Evolutionary conservation across 2,329 filamentous ascomycete genomes (phyloP).

Genomic region (Clonostachys rosea): DNA sequence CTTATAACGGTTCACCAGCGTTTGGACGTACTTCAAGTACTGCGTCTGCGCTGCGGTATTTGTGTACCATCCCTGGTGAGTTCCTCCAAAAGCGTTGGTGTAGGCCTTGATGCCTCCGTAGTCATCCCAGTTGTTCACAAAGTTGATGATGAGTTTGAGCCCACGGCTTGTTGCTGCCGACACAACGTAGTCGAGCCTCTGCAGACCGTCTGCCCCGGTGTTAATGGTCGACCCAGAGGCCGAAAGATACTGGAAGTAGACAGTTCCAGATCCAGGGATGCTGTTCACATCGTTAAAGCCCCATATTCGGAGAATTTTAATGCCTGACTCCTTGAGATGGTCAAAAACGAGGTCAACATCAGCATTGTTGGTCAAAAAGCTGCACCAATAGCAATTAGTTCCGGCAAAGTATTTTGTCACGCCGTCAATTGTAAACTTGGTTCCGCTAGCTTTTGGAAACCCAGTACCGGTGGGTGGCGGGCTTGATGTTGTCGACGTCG

Average conservation of each 20-base stretch:
- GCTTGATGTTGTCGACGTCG: background rate
- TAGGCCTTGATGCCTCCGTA: slow-evolving; percentile 62
- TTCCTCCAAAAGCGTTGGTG: slow-evolving; percentile 46
- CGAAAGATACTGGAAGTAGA: slow-evolving; percentile 51
- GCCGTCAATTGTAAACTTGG: slow-evolving; percentile 33
- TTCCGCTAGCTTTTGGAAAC: slow-evolving; percentile 7
- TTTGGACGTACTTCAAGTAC: slow-evolving; percentile 42
- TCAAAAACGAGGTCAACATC: slow-evolving; percentile 47
- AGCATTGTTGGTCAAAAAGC: slow-evolving; percentile 41
- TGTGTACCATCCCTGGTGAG: slow-evolving; percentile 48
- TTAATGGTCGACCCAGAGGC: slow-evolving; percentile 53
- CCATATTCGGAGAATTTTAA: slow-evolving; percentile 57
- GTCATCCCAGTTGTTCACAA: slow-evolving; percentile 68
- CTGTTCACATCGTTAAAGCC: slow-evolving; percentile 56
- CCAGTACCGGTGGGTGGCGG: background rate
- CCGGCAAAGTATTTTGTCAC: slow-evolving; percentile 43
- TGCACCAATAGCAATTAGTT: slow-evolving; percentile 52
- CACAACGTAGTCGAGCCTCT: slow-evolving; percentile 58
- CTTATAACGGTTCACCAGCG: slow-evolving; percentile 39
- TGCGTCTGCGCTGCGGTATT: slow-evolving; percentile 39
- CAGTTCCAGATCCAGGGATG: slow-evolving; percentile 22
- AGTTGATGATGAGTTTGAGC: slow-evolving; percentile 59
- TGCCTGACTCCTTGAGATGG: slow-evolving; percentile 40
- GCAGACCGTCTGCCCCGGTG: slow-evolving; percentile 55
- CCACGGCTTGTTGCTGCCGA: slow-evolving; percentile 50